phyloP scores from a whole-genome alignment of 2,329 filamentous ascomycete species.

The Fusarium penzigii region DNA sequence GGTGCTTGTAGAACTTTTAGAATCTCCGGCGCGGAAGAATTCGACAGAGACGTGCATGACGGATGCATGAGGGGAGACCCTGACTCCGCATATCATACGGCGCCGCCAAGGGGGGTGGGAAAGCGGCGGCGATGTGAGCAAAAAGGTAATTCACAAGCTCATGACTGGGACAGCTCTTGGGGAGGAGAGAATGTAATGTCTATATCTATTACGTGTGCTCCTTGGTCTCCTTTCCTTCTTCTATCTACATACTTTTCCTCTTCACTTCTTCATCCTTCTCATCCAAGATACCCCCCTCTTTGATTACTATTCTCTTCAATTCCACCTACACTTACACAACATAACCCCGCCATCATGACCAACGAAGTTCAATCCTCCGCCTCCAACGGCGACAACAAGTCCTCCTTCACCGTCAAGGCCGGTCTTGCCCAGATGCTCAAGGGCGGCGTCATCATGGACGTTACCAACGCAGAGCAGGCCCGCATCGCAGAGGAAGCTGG shows the following conservation, averaged over 20 bases:
- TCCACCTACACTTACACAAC: not conserved
- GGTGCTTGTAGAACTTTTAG: too few relatives aligned
- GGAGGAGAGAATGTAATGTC: too few relatives aligned
- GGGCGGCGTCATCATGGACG: constrained; percentile 99
- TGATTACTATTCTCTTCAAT: not conserved
- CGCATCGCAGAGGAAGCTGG: constrained; percentile 97
- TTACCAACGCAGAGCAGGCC: constrained; percentile 89
- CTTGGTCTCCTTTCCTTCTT: too few relatives aligned
- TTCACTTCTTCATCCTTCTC: too few relatives aligned
- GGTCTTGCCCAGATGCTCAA: constrained; percentile 98
- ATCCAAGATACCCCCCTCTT: not conserved
- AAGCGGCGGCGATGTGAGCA: too few relatives aligned
- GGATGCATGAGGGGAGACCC: constrained; percentile 8
- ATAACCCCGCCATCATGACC: constrained; percentile 28
- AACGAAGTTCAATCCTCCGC: constrained; percentile 34
- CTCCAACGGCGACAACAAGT: constrained; percentile 38
- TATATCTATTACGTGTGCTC: too few relatives aligned
- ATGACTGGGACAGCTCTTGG: too few relatives aligned
- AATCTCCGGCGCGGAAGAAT: too few relatives aligned
- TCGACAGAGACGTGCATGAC: constrained; percentile 6
- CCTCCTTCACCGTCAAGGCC: constrained; percentile 85
- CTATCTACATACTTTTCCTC: too few relatives aligned
- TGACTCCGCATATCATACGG: constrained; percentile 15
- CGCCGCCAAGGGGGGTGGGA: constrained; percentile 14
- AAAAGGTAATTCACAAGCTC: too few relatives aligned